Base-by-base conservation (phyloP, 2,329 filamentous ascomycete genomes). In the Furcasterigmium furcatum region DNA sequence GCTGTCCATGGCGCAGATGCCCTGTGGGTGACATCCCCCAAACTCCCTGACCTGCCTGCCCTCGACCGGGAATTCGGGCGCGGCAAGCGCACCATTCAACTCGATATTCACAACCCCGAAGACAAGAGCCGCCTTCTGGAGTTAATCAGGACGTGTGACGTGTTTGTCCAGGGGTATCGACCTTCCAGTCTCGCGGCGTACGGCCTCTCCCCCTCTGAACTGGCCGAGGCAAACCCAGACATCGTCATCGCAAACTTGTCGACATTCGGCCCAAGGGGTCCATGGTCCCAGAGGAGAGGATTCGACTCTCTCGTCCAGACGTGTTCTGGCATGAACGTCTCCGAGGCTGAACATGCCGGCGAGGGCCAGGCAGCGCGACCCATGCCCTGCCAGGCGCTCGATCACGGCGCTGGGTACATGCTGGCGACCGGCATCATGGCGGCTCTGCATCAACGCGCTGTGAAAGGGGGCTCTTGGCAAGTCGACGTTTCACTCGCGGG, bases 401-500 rank as follows among this genome's bases (percentile, higher is more conserved):
- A 83, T 53, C 76, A 82, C 48, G 74, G 68, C 0, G 67, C 66
- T 1, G 79, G 79, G 0, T 82, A 77, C 44, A 62, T 82, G 20
- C 65, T 83, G 1, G 76, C 78, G 0, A 61, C 75, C 0, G 77
- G 79, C 0, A 67, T 82, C 3, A 60, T 67, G 20, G 71, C 76
- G 1, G 77, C 78, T 1, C 35, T 82, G 5, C 74, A 77, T 47
- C 68, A 66, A 40, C 65, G 71, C 12, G 67, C 67, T 0, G 60
- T 50, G 0, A 62, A 68, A 16, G 75, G 74, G 1, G 72, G 74
- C 0, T 65, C 69, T 1, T 82, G 74, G 57, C 56, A 67, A 16
- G 72, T 82, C 1, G 64, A 77, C 24, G 77, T 81, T 1, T 79
- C 75, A 8, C 63, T 83, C 3, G 78, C 76, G 0, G 77, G 73